Evolutionary conservation across 345 rosid species (phyloP).

Genomic region (Linum lewisii): DNA sequence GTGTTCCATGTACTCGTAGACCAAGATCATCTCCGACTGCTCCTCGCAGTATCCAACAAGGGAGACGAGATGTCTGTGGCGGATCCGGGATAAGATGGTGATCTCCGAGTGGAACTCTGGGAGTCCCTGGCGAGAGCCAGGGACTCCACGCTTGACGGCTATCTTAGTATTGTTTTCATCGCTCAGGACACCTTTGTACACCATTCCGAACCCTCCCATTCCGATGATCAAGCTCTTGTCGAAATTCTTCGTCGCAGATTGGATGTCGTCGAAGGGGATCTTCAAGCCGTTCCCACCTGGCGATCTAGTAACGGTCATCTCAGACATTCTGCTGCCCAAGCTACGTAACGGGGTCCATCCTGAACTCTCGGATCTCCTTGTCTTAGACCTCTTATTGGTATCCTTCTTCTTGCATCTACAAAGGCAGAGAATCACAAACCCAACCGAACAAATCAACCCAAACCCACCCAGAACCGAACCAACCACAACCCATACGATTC

Average conservation of each 20-base stretch:
- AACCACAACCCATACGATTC: constrained; percentile 38
- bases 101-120: constrained; percentile 93
- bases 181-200: constrained; percentile 72
- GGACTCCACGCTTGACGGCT: constrained; percentile 86
- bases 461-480: constrained; percentile 57
- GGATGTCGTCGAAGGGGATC: constrained; percentile 70
- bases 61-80: constrained; percentile 88
- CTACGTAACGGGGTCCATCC: constrained; percentile 85
- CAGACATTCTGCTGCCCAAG: constrained; percentile 57
- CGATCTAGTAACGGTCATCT: constrained; percentile 50
- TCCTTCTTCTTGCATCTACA: constrained; percentile 35
- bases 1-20: constrained; percentile 90
- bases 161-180: constrained; percentile 53
- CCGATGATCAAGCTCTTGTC: constrained; percentile 61
- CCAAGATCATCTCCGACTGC: constrained; percentile 86
- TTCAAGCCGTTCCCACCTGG: constrained; percentile 53
- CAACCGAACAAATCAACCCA: constrained; percentile 26
- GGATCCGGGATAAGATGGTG: constrained; percentile 66
- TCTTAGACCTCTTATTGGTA: constrained; percentile 28
- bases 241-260: constrained; percentile 66
- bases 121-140: constrained; percentile 90
- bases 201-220: constrained; percentile 94
- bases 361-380: constrained; percentile 45
- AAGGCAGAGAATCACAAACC: constrained; percentile 22
- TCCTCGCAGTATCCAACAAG: constrained; percentile 92